These are phyloP conservation scores for Epichloe hybrida DNA, from an alignment of 2,329 filamentous ascomycete species.

Conservation along the genomic window DNA sequence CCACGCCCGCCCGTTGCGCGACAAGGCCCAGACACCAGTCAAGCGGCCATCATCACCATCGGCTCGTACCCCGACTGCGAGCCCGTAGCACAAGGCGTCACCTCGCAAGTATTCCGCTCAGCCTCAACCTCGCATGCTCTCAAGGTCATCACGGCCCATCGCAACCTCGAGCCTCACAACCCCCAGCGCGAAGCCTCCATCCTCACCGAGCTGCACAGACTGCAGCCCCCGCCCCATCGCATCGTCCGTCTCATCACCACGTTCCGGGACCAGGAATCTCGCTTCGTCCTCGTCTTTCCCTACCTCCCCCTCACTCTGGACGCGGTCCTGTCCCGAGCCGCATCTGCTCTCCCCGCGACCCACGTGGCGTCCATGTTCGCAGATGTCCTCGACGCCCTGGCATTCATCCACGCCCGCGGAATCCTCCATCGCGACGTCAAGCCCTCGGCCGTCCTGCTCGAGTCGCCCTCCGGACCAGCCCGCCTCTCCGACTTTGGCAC, in stretches of 20 bases:
- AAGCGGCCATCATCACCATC: conserved; percentile 26
- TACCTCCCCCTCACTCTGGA: conserved; percentile 62
- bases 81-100: conserved; percentile 53
- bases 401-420: conserved; percentile 54
- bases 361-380: conserved; percentile 35
- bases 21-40: not conserved
- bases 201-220: conserved; percentile 41
- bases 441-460: conserved; percentile 73
- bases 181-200: conserved; percentile 68
- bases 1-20: no score
- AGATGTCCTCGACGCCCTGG: conserved; percentile 58
- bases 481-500: conserved; percentile 88
- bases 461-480: conserved; percentile 53
- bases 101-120: conserved; percentile 71
- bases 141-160: conserved; percentile 70
- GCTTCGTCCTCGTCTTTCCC: conserved; percentile 71
- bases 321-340: conserved; percentile 9
- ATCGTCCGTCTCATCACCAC: conserved; percentile 57
- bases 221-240: conserved; percentile 14
- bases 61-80: conserved; percentile 40
- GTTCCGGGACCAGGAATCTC: conserved; percentile 57
- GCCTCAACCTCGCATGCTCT: conserved; percentile 46
- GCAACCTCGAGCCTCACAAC: conserved; percentile 68
- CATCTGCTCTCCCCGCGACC: conserved; percentile 13
- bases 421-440: conserved; percentile 94